These are phyloP conservation scores for Corymbia citriodora DNA, from an alignment of 441 rosid genomes.

Conservation along the genomic window DNA sequence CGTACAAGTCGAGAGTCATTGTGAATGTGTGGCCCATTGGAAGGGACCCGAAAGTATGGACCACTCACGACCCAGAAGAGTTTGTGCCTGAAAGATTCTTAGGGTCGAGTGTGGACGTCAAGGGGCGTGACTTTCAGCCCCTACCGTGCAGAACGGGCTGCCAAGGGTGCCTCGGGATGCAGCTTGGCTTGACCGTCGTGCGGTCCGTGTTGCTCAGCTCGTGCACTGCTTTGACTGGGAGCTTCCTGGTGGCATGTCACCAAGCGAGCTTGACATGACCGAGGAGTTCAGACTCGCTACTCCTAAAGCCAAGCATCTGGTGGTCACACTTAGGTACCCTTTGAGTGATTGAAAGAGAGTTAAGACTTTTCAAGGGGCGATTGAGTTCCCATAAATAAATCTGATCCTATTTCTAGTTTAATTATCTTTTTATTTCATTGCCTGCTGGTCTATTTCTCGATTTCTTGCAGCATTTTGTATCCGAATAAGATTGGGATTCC, in stretches of 20 bases:
- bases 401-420: not conserved
- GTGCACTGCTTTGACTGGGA: conserved; percentile 64
- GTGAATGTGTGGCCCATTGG: conserved; percentile 27
- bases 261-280: conserved; percentile 37
- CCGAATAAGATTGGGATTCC: no score
- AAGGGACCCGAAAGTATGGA: conserved; percentile 22
- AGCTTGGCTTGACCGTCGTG: conserved; percentile 33
- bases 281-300: conserved; percentile 38
- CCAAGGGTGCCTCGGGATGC: conserved; percentile 55
- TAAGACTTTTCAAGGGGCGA: not conserved
- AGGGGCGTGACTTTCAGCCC: conserved; percentile 39
- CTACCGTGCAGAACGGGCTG: conserved; percentile 53
- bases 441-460: not conserved
- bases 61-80: conserved; percentile 3
- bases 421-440: not conserved
- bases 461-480: no score
- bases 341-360: conserved; percentile 13
- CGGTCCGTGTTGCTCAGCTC: conserved; percentile 39
- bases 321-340: conserved; percentile 34
- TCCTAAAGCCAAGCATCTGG: conserved; percentile 34
- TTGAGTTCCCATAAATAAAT: not conserved
- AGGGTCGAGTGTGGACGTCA: conserved; percentile 24
- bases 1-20: conserved; percentile 14
- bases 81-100: conserved; percentile 30
- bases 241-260: conserved; percentile 24